Base-by-base conservation (phyloP, 2,329 filamentous ascomycete genomes). In the Pseudocercospora crystallina region DNA sequence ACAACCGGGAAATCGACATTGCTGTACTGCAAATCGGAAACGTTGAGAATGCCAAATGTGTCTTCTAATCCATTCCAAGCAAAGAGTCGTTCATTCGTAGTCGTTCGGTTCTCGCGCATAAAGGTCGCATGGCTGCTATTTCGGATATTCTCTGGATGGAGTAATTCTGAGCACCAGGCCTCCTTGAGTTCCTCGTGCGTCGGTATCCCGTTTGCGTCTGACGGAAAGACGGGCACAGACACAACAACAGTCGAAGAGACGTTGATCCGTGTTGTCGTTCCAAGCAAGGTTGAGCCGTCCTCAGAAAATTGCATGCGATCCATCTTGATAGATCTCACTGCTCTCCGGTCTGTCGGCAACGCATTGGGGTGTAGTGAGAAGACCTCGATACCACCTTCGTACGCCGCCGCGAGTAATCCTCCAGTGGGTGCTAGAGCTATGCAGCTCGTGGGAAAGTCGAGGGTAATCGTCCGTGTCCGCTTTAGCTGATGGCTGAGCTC, bases 341-440 rank as follows among this genome's bases (percentile, higher is more conserved):
- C 68, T 57, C 68, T 56, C 12, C 68, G 60, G 43, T 70, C 68
- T 5, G 68, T 69, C 5, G 65, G 61, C 14, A 69, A 57, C 7
- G 82, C 83, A 48, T 76, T 80, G 2, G 84, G 75, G 48, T 81
- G 81, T 30, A 95, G 71, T 5, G 89, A 88, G 43, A 88, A 86
- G 0, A 96, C 87, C 69, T 95, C 90, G 52, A 95, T 90, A 8
- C 88, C 88, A 40, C 87, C 87, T 66, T 92, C 85, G 67, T 91
- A 95, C 5, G 90, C 89, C 26, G 89, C 86, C n/a, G 90, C 90
- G 41, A 96, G 73, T 3, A 95, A 85, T 17, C 84, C 84, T 34
- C 89, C 89, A 52, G 84, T 88, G 1, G 89, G 87, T 1, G 90
- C 91, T 29, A 96, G 73, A 10, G 88, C 84, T 61, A 96, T 89